A percentile compares a stretch with the other conserved stretches of the same genome.
These are phyloP conservation scores for Lepiota venenata DNA, from an alignment of 768 basidiomycete species.

Conservation along the genomic window DNA sequence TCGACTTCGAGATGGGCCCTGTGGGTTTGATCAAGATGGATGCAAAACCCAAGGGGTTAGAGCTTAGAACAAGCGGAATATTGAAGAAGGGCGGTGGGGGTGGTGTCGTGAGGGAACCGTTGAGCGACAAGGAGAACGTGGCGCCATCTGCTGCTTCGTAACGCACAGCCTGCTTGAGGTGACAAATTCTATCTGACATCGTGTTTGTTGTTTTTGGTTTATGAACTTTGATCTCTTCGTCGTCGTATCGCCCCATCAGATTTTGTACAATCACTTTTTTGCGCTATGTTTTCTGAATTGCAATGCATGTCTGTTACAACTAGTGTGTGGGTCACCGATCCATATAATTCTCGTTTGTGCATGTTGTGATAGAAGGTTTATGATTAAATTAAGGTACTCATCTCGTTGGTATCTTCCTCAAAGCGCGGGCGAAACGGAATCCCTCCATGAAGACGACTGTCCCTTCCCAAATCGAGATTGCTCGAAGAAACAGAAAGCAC, in stretches of 20 bases:
- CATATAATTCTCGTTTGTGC: too few relatives aligned
- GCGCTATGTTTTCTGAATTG: too few relatives aligned
- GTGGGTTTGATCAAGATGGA: constrained; percentile 9
- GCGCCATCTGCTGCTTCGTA: constrained; percentile 15
- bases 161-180: background rate
- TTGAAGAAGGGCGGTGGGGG: constrained; percentile 17
- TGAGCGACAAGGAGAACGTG: constrained; percentile 53
- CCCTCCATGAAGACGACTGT: background rate
- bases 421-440: constrained; percentile 6
- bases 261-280: too few relatives aligned
- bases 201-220: background rate
- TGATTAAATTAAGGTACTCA: too few relatives aligned
- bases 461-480: constrained; percentile 1
- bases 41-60: constrained; percentile 16
- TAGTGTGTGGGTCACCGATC: too few relatives aligned
- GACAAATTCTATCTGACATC: background rate
- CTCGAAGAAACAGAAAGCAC: background rate
- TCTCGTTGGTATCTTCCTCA: constrained; percentile 10
- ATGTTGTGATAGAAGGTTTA: too few relatives aligned
- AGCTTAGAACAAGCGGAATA: constrained; percentile 15
- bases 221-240: background rate
- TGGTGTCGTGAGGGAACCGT: constrained; percentile 32
- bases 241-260: background rate
- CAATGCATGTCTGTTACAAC: too few relatives aligned
- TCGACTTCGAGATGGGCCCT: constrained; percentile 31